Evolutionary conservation across 345 rosid genomes (phyloP).

Genomic region (Dipteronia sinensis): DNA sequence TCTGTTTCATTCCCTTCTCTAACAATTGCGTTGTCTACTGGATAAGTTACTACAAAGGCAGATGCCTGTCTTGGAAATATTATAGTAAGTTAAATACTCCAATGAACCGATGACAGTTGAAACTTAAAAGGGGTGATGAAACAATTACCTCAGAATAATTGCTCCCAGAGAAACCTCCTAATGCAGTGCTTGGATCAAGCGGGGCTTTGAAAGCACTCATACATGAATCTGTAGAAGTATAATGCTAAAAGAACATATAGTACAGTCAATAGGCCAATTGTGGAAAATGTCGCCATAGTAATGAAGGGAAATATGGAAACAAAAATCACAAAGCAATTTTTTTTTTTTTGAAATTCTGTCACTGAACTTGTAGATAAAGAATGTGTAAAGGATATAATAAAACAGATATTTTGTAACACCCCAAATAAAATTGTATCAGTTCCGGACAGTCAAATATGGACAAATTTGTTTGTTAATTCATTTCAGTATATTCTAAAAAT

Average conservation of each 20-base stretch:
- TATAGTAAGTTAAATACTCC: conserved; percentile 23
- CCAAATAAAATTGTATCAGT: not conserved
- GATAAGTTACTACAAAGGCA: conserved; percentile 90
- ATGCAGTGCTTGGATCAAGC: conserved; percentile 88
- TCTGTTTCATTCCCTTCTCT: conserved; percentile 66
- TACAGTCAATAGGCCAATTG: conserved; percentile 18
- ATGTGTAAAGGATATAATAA: not conserved
- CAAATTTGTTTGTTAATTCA: not conserved
- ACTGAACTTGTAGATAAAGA: not conserved
- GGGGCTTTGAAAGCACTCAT: conserved; percentile 97
- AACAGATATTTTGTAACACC: not conserved
- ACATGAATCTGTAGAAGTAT: conserved; percentile 81
- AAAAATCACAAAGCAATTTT: not conserved
- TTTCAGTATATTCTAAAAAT: not conserved
- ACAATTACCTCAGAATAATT: conserved; percentile 76
- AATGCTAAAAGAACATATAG: conserved; percentile 62
- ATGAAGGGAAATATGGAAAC: not conserved
- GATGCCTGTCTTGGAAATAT: conserved; percentile 73
- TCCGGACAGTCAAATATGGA: not conserved
- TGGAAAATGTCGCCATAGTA: not conserved
- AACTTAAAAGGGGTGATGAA: conserved; percentile 18
- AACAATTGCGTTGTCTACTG: conserved; percentile 76
- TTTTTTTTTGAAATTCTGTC: not conserved
- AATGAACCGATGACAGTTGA: conserved; percentile 4
- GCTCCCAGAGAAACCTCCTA: conserved; percentile 93